Conservation (phyloP, 257 asterid genomes). For the Gynochthodes officinalis region DNA sequence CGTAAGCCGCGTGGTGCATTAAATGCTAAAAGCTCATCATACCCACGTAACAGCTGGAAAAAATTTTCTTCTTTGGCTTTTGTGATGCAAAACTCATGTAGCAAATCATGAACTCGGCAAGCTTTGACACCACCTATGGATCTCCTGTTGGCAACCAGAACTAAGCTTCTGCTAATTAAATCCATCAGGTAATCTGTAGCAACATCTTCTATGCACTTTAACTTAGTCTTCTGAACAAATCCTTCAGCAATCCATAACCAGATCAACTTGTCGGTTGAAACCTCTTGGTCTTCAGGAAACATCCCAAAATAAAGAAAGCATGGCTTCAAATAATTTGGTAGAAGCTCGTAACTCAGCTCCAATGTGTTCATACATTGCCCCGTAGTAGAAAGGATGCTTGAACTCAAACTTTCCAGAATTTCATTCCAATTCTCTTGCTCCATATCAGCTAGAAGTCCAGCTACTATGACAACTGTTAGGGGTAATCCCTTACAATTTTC, state of each 20-base stretch:
- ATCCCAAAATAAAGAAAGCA: constrained; percentile 13
- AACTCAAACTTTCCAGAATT: background rate
- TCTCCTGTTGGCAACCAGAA: background rate
- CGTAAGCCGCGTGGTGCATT: background rate
- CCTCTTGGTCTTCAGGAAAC: background rate
- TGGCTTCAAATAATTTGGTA: background rate
- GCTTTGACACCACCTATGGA: background rate
- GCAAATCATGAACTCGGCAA: constrained; percentile 8
- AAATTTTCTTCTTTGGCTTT: constrained; percentile 3
- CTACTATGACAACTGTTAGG: too few relatives aligned
- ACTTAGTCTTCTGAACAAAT: too few relatives aligned
- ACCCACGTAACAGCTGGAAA: background rate
- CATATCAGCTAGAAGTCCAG: background rate
- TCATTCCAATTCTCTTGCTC: background rate
- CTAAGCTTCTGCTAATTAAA: background rate
- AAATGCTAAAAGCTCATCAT: background rate
- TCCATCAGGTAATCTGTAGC: too few relatives aligned
- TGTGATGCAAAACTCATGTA: background rate
- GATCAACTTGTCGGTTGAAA: background rate
- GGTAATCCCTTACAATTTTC: background rate
- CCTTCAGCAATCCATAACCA: constrained; percentile 14
- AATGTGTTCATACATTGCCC: background rate
- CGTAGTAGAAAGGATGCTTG: background rate
- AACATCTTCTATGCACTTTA: too few relatives aligned
- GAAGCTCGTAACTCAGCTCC: too few relatives aligned